Evolutionary conservation across 176 grass and related monocot genomes (phyloP), one percentile per base, ranked within the genome.

Genomic region (Eleusine indica): DNA sequence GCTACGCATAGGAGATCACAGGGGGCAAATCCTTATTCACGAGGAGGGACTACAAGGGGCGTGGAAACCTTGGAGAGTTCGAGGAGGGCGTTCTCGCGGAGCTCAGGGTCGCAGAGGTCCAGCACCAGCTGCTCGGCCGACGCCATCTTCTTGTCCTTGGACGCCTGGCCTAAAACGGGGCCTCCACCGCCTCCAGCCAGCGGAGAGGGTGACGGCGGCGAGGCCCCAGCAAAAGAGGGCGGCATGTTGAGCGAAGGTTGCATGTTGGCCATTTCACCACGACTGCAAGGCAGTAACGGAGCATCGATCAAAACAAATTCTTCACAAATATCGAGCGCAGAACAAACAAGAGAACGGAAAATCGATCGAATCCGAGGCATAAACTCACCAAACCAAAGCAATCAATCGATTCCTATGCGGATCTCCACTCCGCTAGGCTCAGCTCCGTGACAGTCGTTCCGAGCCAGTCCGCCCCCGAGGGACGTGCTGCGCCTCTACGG

Each of bases 81-180:
- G 52, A 96, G 93, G 28, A 99, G 89, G 52, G 96, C 96, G 69
- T 96, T 96, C 86, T 99, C 96, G 62, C 96, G 90, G 74, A 92
- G 89, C 70, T 99, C 91, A 57, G 89, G 89, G 80, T 99, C 91
- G 77, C 96, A 99, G 71, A 99, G 91, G 54, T 99, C 93, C 19
- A 99, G 87, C 70, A 99, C 97, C 53, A 94, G 91, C 80, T 99
- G 97, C 80, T 96, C 97, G 7, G 89, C 91, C n/a, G 91, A 93
- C 15, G 88, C 93, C 87, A 96, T 91, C 85, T 86, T 99, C 80
- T 89, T 94, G 41, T 95, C 95, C 82, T 90, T 95, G 42, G 86
- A 6, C 3, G 21, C 65, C 63, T 82, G 81, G 6, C 42, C 84
- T 41, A n/a, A 13, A 4, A 60, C 68, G 6, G 74, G 43, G 8